Conservation (phyloP, 2,329 filamentous ascomycete species). For the Ceratocystiopsis sp. region DNA sequence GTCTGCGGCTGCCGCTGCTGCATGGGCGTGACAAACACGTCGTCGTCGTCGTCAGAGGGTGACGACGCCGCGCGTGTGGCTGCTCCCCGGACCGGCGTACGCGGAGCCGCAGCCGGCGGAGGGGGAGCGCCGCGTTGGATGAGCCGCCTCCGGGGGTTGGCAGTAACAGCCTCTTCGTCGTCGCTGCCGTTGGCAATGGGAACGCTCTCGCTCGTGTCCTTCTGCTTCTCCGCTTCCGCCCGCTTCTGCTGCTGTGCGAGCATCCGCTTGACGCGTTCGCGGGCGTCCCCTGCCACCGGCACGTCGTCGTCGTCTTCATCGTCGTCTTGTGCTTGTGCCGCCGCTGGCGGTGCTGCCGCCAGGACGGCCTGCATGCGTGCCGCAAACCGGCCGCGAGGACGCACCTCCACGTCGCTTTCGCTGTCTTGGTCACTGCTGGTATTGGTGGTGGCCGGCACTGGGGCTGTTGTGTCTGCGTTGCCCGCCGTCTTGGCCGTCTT, state of each 20-base stretch:
- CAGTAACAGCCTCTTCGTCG: conserved; percentile 14
- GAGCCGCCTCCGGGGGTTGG: conserved; percentile 16
- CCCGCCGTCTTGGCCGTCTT: conserved; percentile 1
- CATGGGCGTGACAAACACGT: conserved; percentile 8
- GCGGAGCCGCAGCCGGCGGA: not conserved
- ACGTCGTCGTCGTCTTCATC: conserved; percentile 1
- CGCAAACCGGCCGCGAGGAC: conserved; percentile 46
- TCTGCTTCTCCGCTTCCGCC: conserved; percentile 12
- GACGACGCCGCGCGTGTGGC: not conserved
- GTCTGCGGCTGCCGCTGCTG: conserved; percentile 9
- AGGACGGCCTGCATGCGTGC: conserved; percentile 37
- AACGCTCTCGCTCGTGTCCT: conserved; percentile 2
- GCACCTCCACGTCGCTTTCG: conserved; percentile 32
- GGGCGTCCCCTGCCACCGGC: conserved; percentile 16
- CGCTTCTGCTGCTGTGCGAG: conserved; percentile 18
- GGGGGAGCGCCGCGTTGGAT: conserved; percentile 10
- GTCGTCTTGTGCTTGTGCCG: not conserved
- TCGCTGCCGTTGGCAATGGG: conserved; percentile 11
- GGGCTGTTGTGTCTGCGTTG: conserved; percentile 2
- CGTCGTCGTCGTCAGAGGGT: conserved; percentile 1
- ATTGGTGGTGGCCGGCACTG: not conserved
- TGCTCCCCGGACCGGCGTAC: not conserved
- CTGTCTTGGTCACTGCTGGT: conserved; percentile 15
- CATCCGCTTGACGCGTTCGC: conserved; percentile 27
- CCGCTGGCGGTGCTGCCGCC: no score